Base-by-base conservation (phyloP, 257 asterid species). In the Petunia axillaris region DNA sequence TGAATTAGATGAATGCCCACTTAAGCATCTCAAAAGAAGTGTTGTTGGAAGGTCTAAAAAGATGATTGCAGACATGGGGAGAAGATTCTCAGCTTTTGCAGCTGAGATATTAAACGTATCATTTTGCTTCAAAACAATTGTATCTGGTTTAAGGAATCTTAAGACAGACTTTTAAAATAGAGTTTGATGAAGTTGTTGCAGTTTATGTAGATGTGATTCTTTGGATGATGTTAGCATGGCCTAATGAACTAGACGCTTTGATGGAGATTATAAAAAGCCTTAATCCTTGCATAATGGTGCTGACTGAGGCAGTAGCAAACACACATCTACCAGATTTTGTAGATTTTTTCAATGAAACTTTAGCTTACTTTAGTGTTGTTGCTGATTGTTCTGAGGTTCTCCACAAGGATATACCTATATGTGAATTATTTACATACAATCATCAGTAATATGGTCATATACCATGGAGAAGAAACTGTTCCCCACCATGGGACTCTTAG, bases 11-110 rank as follows among this genome's bases (percentile, higher is more conserved):
- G 5, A 53, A 85, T 58, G 67, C 83, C 74, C 81, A 39, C 66
- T 87, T 91, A 76, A 89, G 81, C 83, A 50, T 76, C 88, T 90
- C 76, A 88, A 81, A 83, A 85, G 88, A 43, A 85, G 86, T 11
- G 87, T 84, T 0, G 87, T 88, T 14, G 86, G 89, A 74, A 79
- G 84, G 4, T 77, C 80, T 0, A 25, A 25, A 25, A 25, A 25
- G 25, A 25, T 14, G 58, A 78, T 83, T 43, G 86, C 85, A 66
- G 88, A 62, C 36, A 85, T 82, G 37, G 89, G 92, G 35, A 79
- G 83, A 77, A n/a, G 78, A 38, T 73, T 87, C 60, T 67, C 79
- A 6, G 48, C 82, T 64, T 88, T 85, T 80, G 88, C 88, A 7
- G 83, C 81, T 73, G 76, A 83, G 54, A 75, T 85, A 79, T 66